Evolutionary conservation across 495 filamentous ascomycete species (phyloP), one percentile per base, ranked within the genome.

Genomic region (Astrothelium macrocarpum): DNA sequence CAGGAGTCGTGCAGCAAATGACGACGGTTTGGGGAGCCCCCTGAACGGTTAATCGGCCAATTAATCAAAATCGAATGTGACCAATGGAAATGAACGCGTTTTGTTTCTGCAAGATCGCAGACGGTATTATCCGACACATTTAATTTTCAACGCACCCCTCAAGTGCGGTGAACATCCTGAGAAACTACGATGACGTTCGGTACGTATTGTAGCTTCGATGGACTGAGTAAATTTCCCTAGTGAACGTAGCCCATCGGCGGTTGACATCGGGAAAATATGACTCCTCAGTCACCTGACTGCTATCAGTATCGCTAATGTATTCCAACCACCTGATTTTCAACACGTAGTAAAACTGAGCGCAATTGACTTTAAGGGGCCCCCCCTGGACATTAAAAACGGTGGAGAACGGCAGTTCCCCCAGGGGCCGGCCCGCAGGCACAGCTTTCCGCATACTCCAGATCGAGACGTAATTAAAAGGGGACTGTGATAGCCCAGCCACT

Each of bases 361-460:
- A n/a, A n/a, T n/a, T n/a, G n/a, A n/a, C n/a, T n/a, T n/a, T n/a
- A n/a, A n/a, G n/a, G n/a, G n/a, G n/a, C n/a, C n/a, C n/a, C n/a
- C n/a, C n/a, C n/a, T n/a, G n/a, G n/a, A n/a, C n/a, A n/a, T n/a
- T n/a, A n/a, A n/a, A n/a, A n/a, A n/a, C n/a, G n/a, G n/a, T n/a
- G n/a, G n/a, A n/a, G n/a, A n/a, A n/a, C n/a, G n/a, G n/a, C n/a
- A n/a, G n/a, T 56, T 56, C 49, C 49, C 49, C 49, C 16, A 9
- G 29, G 49, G 49, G 49, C 25, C 49, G 49, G 49, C 20, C 49
- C 49, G 49, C n/a, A 56, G 49, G 7, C 49, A 56, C 16, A 56
- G 49, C n/a, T 18, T 49, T 49, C n/a, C n/a, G 49, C 49, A 20
- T 29, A 25, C 49, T 56, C 25, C 20, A 29, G 23, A 29, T 56